A percentile compares a stretch with the other conserved stretches of the same genome.
These are phyloP conservation scores for Colletotrichum lindemuthianum DNA, from an alignment of 2,329 filamentous ascomycete species.

Conservation along the genomic window DNA sequence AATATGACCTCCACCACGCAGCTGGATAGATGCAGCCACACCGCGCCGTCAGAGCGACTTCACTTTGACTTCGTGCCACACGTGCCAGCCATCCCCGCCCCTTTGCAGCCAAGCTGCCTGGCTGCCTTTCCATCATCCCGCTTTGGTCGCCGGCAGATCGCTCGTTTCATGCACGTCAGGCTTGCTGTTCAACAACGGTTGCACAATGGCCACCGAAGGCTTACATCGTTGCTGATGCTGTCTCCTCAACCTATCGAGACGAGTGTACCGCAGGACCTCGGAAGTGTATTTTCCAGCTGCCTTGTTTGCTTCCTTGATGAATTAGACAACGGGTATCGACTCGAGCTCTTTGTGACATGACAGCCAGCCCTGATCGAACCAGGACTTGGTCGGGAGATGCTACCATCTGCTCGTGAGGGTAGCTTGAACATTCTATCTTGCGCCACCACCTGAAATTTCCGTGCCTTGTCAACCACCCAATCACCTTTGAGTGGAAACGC, in stretches of 20 bases:
- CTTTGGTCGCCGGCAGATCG: constrained; percentile 30
- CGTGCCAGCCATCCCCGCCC: constrained; percentile 6
- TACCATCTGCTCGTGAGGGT: neutral
- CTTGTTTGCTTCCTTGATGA: too few species aligned
- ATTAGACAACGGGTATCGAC: too few species aligned
- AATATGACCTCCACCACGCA: constrained; percentile 25
- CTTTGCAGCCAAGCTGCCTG: neutral
- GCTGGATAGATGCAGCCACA: constrained; percentile 33
- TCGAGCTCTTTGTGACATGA: too few species aligned
- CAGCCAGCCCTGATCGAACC: neutral
- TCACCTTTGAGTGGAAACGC: constrained; percentile 3
- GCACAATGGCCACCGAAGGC: neutral
- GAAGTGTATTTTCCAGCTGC: too few species aligned
- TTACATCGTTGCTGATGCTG: neutral
- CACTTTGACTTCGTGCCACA: constrained; percentile 26
- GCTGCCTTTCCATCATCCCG: constrained; percentile 20
- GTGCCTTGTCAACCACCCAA: constrained; percentile 1
- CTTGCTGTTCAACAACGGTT: constrained; percentile 17
- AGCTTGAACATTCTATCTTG: constrained; percentile 2
- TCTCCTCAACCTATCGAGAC: constrained; percentile 13
- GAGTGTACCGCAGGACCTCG: neutral
- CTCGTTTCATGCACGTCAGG: constrained; percentile 34
- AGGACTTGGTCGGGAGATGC: neutral
- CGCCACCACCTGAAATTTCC: constrained; percentile 4
- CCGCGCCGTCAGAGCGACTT: constrained; percentile 11